Evolutionary conservation across 1,284 basidiomycete genomes (phyloP).

Genomic region (Coniferiporia weirii): DNA sequence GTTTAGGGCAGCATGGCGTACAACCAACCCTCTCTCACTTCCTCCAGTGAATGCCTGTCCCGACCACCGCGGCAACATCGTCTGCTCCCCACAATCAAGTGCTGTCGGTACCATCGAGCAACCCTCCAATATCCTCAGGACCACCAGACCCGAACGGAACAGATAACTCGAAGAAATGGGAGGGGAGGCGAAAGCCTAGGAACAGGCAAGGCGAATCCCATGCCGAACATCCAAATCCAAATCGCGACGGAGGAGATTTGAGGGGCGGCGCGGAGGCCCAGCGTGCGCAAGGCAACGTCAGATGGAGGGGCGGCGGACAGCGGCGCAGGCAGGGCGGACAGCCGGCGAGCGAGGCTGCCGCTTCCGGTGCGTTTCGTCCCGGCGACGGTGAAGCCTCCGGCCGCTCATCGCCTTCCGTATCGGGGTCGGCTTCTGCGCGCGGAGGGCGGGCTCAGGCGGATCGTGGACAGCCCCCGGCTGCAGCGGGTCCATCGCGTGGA

Average conservation of each 20-base stretch:
- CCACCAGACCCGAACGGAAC: neutral
- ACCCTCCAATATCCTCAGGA: neutral
- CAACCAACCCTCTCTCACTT: neutral
- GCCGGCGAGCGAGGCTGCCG: neutral
- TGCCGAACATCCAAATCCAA: neutral
- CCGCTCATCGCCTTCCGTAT: neutral
- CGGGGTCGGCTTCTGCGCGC: neutral
- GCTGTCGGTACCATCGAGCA: neutral
- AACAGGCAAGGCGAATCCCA: neutral
- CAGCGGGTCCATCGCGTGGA: neutral
- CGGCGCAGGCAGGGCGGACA: neutral
- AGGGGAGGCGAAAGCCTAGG: neutral
- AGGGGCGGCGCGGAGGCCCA: neutral
- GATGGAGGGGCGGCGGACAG: neutral
- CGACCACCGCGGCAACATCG: neutral
- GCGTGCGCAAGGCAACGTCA: neutral
- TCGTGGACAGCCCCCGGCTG: neutral
- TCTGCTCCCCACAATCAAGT: neutral
- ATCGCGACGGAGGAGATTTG: neutral
- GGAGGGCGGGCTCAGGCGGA: neutral
- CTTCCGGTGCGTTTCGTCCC: neutral
- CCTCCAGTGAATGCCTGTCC: conserved; percentile 1
- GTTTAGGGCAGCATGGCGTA: neutral
- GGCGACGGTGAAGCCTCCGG: neutral
- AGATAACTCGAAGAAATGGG: neutral